A percentile compares a stretch with the other conserved stretches of the same genome.
phyloP scores from a whole-genome alignment of 768 basidiomycete species.

The Leccinum fibrillosum region DNA sequence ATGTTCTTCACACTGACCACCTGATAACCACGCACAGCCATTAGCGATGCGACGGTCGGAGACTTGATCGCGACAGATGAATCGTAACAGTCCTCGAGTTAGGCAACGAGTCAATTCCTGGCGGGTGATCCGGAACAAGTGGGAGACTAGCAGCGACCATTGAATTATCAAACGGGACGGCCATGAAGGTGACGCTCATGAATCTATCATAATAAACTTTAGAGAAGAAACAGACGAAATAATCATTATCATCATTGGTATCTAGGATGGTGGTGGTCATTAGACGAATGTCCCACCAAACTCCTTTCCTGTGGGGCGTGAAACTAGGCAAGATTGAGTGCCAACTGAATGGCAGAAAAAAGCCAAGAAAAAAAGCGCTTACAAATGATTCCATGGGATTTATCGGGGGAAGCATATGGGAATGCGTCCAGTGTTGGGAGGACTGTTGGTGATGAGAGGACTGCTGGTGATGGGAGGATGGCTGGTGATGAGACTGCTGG shows the following conservation, averaged over 20 bases:
- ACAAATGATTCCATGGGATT: constrained; percentile 67
- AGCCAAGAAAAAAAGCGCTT: constrained; percentile 28
- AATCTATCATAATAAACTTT: constrained; percentile 44
- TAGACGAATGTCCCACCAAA: constrained; percentile 46
- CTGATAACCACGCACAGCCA: constrained; percentile 39
- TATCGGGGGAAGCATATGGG: constrained; percentile 40
- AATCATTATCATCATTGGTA: constrained; percentile 47
- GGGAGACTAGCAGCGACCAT: constrained; percentile 41
- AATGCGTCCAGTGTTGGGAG: constrained; percentile 51
- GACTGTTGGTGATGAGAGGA: constrained; percentile 22
- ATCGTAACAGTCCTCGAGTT: constrained; percentile 42
- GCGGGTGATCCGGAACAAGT: constrained; percentile 38
- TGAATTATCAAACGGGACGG: constrained; percentile 41
- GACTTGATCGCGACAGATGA: constrained; percentile 36
- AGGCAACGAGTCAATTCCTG: constrained; percentile 35
- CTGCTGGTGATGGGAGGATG: constrained; percentile 20
- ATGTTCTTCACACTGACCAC: constrained; percentile 36
- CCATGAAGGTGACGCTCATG: constrained; percentile 47
- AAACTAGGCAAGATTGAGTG: constrained; percentile 17
- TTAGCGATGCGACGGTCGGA: constrained; percentile 8
- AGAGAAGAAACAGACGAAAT: constrained; percentile 27
- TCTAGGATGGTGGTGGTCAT: constrained; percentile 47
- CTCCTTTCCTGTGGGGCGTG: constrained; percentile 44
- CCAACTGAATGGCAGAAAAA: constrained; percentile 1
- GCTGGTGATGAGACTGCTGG: not conserved